Conservation (phyloP, 2,329 filamentous ascomycete species). For the Pleomassaria siparia region DNA sequence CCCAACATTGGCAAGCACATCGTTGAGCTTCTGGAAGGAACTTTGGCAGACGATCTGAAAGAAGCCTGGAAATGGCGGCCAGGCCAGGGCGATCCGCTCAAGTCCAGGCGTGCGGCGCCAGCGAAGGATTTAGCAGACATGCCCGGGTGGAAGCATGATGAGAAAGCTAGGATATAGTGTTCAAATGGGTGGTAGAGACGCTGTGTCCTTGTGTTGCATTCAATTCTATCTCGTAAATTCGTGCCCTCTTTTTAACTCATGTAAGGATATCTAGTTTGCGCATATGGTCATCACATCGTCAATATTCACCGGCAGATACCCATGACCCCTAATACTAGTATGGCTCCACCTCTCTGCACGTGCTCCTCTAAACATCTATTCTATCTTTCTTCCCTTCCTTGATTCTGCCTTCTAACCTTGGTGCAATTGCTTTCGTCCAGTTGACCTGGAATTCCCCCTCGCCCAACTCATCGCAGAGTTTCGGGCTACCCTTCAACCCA, state of each 20-base stretch:
- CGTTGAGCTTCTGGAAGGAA: conserved; percentile 49
- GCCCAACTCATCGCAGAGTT: conserved; percentile 57
- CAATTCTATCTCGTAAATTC: too few relatives aligned
- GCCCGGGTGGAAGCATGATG: conserved; percentile 45
- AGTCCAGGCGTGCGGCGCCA: conserved; percentile 43
- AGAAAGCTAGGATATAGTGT: not conserved
- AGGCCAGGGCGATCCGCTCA: conserved; percentile 47
- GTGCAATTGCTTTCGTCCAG: conserved; percentile 81
- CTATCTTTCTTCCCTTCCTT: conserved; percentile 24
- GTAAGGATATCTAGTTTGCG: too few relatives aligned
- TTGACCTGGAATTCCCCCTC: conserved; percentile 63
- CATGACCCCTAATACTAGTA: too few relatives aligned
- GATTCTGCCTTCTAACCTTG: conserved; percentile 76
- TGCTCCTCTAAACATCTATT: not conserved
- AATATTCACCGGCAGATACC: too few relatives aligned
- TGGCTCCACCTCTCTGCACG: not conserved
- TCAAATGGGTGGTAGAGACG: not conserved
- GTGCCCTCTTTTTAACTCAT: too few relatives aligned
- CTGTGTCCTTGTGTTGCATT: too few relatives aligned
- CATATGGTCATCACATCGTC: too few relatives aligned
- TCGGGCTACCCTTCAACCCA: conserved; percentile 57
- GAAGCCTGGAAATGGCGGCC: conserved; percentile 51
- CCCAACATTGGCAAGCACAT: conserved; percentile 52
- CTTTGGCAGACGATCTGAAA: conserved; percentile 42
- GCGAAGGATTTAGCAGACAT: conserved; percentile 51